phyloP scores from a whole-genome alignment of 2,329 filamentous ascomycete genomes.

The Kalaharituber pfeilii region DNA sequence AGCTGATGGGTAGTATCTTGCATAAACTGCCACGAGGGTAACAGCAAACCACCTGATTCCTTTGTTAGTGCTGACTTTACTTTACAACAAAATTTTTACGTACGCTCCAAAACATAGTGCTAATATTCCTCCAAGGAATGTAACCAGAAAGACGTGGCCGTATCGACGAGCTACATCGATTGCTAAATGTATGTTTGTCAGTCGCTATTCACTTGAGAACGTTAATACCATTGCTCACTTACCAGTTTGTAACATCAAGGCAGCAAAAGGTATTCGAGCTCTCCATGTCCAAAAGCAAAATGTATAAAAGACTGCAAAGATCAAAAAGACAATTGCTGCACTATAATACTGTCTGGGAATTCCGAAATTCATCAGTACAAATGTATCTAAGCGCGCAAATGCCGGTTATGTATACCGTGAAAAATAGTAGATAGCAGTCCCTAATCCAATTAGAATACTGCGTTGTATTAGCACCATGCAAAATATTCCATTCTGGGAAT shows the following conservation, averaged over 20 bases:
- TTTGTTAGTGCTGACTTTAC: not conserved
- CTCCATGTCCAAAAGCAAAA: constrained; percentile 84
- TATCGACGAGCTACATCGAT: constrained; percentile 71
- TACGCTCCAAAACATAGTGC: constrained; percentile 54
- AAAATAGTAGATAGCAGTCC: constrained; percentile 73
- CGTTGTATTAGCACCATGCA: not conserved
- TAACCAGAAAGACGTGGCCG: constrained; percentile 75
- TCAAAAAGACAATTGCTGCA: constrained; percentile 69
- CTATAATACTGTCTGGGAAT: constrained; percentile 48
- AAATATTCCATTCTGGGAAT: not conserved
- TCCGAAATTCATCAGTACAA: not conserved
- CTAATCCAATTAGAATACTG: constrained; percentile 58
- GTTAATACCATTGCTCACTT: not conserved
- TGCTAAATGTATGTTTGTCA: constrained; percentile 43
- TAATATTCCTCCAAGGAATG: constrained; percentile 60
- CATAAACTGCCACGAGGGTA: constrained; percentile 72
- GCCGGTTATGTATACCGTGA: constrained; percentile 27
- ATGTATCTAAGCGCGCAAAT: too few relatives aligned
- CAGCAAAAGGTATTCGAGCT: constrained; percentile 73
- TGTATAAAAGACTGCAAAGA: constrained; percentile 64
- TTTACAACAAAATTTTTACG: not conserved
- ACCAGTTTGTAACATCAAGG: constrained; percentile 32
- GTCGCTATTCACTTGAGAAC: constrained; percentile 7
- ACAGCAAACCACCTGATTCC: constrained; percentile 51
- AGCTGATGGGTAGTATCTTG: constrained; percentile 50